These are phyloP conservation scores for Aristolochia californica DNA, from an alignment of 164 flowering plant species.

Conservation along the genomic window DNA sequence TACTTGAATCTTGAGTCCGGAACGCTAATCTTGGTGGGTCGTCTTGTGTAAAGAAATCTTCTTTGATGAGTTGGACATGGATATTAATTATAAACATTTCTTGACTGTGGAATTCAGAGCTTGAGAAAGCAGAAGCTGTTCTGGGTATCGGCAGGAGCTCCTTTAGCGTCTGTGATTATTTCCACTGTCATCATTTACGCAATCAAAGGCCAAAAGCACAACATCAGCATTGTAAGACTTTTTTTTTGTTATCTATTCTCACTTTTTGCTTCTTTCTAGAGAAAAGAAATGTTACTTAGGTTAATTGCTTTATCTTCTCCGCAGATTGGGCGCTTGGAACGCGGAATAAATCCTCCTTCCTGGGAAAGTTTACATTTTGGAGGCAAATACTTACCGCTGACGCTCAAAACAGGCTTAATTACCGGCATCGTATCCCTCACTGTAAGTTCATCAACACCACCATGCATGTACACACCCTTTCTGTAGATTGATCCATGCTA, in stretches of 20 bases:
- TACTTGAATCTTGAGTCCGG: no score
- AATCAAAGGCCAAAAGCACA: constrained; percentile 60
- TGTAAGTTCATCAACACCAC: constrained; percentile 26
- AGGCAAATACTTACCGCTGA: constrained; percentile 49
- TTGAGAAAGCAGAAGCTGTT: constrained; percentile 69
- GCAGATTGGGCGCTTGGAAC: constrained; percentile 71
- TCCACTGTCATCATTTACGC: constrained; percentile 75
- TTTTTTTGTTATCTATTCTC: background rate
- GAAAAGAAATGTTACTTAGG: background rate
- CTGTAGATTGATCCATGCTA: no score
- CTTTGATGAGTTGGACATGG: no score
- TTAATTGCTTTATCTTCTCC: background rate
- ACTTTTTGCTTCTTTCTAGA: background rate
- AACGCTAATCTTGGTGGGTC: no score
- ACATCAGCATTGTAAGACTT: constrained; percentile 54
- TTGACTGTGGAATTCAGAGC: constrained; percentile 17
- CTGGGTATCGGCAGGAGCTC: constrained; percentile 98
- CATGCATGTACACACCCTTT: no score
- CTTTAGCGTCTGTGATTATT: constrained; percentile 63
- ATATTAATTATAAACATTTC: background rate
- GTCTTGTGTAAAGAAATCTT: no score
- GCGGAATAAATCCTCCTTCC: constrained; percentile 87
- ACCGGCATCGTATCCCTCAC: constrained; percentile 95
- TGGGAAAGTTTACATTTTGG: constrained; percentile 61
- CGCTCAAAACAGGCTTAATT: constrained; percentile 68